Evolutionary conservation across 768 basidiomycete species (phyloP), one percentile per base, ranked within the genome.

Genomic region (Tricholoma hemisulphureum): DNA sequence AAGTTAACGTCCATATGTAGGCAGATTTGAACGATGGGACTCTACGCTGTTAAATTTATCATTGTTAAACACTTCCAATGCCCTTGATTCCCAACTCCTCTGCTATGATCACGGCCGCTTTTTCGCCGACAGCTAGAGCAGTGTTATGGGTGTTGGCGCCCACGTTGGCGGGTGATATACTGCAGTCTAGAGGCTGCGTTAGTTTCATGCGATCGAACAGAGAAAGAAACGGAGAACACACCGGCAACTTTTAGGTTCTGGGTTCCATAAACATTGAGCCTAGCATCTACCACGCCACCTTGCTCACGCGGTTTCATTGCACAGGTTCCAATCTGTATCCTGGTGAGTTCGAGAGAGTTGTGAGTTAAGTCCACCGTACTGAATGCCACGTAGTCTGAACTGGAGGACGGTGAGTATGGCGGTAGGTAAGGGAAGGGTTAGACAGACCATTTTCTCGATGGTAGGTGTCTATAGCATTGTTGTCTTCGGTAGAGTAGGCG

Each of bases 191-290:
- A 21, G 28, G 45, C 51, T 29, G 39, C 34, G 14, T 37, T 20
- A 41, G 39, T 10, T 21, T 20, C 39, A 7, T 34, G 34, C 16
- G 31, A 1, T 31, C 11, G 34, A 34, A 9, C 11, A 7, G 16
- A 1, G 16, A 11, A 34, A 34, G 2, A 34, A 34, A 13, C 1
- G 13, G 13, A 34, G 34, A 34, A 34, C 71, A 20, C 34, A 76
- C 80, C 85, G 46, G 83, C 84, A 23, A 89, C 79, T 65, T 88
- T 86, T 50, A 89, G 71, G 24, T 77, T 77, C 59, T 72, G 59
- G 1, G 83, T 75, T 0, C 84, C 85, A 58, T 88, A 87, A 13
- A 89, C 85, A 59, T 83, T 83, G 45, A 88, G 69, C n/a, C 72
- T 71, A 26, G 79, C 53, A 63, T 89, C 84, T 7, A 89, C 83